These are phyloP conservation scores for Metschnikowia borealis DNA, from an alignment of 805 yeast genomes.

Conservation along the genomic window DNA sequence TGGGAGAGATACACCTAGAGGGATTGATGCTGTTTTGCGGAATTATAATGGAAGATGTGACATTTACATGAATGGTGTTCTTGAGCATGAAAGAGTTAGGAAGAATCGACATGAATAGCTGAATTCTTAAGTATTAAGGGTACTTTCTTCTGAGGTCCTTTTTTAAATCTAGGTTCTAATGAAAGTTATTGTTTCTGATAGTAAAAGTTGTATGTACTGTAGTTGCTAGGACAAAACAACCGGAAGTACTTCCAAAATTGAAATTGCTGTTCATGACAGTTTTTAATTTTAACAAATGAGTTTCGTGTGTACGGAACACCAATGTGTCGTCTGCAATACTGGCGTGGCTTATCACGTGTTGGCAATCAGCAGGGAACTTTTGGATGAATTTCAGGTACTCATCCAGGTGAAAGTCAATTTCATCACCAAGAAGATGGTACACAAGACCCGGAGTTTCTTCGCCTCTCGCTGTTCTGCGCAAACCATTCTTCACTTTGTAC, in stretches of 20 bases:
- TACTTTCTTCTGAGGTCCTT: no score
- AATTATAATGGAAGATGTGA: no score
- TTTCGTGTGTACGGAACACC: conserved; percentile 53
- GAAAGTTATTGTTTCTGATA: no score
- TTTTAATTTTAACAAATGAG: conserved; percentile 53
- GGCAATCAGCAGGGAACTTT: conserved; percentile 46
- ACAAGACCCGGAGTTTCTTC: conserved; percentile 48
- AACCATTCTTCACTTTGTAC: conserved; percentile 26
- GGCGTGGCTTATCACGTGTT: conserved; percentile 74
- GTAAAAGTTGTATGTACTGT: no score
- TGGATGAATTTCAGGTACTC: conserved; percentile 49
- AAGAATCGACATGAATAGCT: no score
- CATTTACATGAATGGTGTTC: no score
- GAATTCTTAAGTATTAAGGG: no score
- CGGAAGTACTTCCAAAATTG: conserved; percentile 25
- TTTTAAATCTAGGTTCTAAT: no score
- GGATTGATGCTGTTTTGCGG: no score
- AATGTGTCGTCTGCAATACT: conserved; percentile 57
- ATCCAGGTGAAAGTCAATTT: conserved; percentile 42
- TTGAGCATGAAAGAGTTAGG: no score
- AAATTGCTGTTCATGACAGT: conserved; percentile 43
- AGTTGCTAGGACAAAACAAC: no score
- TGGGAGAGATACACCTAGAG: no score
- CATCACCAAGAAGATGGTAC: conserved; percentile 74
- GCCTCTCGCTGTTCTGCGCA: conserved; percentile 27